Percentiles rank a stretch among this genome's conserved stretches.
phyloP scores from a whole-genome alignment of 257 asterid genomes.

The Fraxinus anomala region DNA sequence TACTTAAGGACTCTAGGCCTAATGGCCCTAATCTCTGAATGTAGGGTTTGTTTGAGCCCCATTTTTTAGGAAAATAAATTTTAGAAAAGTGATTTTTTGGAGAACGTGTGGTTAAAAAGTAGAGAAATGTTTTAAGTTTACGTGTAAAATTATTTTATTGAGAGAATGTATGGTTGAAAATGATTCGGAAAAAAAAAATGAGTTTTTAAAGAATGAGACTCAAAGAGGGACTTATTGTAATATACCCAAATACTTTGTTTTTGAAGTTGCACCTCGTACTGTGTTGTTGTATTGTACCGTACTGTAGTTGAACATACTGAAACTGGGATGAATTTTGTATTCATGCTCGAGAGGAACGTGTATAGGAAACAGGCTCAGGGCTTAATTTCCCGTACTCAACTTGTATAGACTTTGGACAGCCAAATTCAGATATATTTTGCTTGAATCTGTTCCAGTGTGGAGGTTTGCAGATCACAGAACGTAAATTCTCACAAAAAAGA shows the following conservation, averaged over 20 bases:
- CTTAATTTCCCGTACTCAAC: conserved; percentile 1
- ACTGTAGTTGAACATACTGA: conserved; percentile 4
- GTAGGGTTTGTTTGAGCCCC: background rate
- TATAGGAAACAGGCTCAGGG: background rate
- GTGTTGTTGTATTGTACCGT: conserved; percentile 25
- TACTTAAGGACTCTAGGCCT: conserved; percentile 21
- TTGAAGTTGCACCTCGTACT: conserved; percentile 6
- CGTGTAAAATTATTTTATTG: too few species aligned
- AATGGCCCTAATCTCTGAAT: conserved; percentile 20
- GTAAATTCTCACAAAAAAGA: background rate
- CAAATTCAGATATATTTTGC: background rate
- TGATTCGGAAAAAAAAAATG: too few species aligned
- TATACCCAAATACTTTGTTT: conserved; percentile 24
- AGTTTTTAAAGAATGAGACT: too few species aligned
- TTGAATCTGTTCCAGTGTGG: background rate
- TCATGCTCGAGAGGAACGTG: background rate
- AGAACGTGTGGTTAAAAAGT: too few species aligned
- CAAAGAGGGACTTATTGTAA: conserved; percentile 18
- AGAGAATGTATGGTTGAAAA: too few species aligned
- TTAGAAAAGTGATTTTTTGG: too few species aligned
- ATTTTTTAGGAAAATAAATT: too few species aligned
- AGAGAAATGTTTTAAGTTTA: too few species aligned
- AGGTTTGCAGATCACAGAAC: background rate
- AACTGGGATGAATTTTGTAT: background rate
- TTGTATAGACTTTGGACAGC: background rate